These are phyloP conservation scores for Peltaster fructicola DNA, from an alignment of 2,329 filamentous ascomycete species.

Conservation along the genomic window DNA sequence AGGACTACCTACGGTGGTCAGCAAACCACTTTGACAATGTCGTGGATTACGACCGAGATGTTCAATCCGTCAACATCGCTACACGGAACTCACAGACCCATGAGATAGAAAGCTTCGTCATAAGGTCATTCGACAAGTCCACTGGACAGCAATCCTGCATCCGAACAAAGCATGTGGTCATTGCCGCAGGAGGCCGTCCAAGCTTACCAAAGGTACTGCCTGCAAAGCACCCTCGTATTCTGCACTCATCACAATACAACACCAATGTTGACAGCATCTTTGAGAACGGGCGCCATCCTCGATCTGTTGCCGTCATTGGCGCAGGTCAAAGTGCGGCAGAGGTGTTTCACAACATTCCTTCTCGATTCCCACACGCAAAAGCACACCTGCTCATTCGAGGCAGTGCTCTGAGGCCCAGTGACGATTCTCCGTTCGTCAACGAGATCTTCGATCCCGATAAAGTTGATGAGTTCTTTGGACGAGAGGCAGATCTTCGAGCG, in stretches of 20 bases:
- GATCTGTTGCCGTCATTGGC: slow-evolving; percentile 70
- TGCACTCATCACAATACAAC: slow-evolving; percentile 81
- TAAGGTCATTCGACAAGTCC: slow-evolving; percentile 44
- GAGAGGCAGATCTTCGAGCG: slow-evolving; percentile 44
- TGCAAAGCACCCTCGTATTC: slow-evolving; percentile 49
- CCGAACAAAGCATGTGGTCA: slow-evolving; percentile 49
- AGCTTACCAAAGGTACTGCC: slow-evolving; percentile 56
- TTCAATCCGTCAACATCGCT: slow-evolving; percentile 49
- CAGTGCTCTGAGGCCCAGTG: slow-evolving; percentile 70
- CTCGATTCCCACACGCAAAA: slow-evolving; percentile 61
- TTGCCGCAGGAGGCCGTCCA: slow-evolving; percentile 50
- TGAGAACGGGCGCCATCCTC: slow-evolving; percentile 35
- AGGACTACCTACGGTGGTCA: slow-evolving; percentile 92
- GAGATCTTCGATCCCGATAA: slow-evolving; percentile 87
- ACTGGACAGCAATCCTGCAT: slow-evolving; percentile 38
- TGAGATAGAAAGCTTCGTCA: slow-evolving; percentile 46
- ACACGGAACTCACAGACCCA: slow-evolving; percentile 29
- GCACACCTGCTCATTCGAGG: slow-evolving; percentile 67
- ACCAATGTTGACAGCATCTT: slow-evolving; percentile 44
- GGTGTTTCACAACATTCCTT: slow-evolving; percentile 80
- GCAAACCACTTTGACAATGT: slow-evolving; percentile 57
- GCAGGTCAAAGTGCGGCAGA: slow-evolving; percentile 87
- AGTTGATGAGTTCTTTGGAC: slow-evolving; percentile 58
- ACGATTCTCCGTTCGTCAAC: slow-evolving; percentile 95
- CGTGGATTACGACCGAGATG: slow-evolving; percentile 63